A percentile compares a stretch with the other conserved stretches of the same genome.
Conservation (phyloP, 192 early-diverging fungal genomes). For the Entomortierella parvispora region DNA sequence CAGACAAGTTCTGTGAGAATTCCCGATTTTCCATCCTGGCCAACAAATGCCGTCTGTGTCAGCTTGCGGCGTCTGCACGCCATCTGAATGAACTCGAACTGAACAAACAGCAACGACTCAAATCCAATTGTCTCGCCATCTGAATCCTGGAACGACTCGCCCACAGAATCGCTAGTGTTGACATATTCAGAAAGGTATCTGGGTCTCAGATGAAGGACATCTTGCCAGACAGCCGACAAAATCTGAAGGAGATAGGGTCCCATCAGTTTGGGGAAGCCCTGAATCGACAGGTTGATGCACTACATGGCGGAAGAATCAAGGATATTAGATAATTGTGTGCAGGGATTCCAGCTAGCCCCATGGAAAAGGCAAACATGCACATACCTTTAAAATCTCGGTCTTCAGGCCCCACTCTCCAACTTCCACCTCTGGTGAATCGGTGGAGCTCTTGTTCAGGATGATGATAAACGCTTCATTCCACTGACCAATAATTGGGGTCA, state of each 20-base stretch:
- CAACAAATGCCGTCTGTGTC: conserved; percentile 61
- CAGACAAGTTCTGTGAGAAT: conserved; percentile 69
- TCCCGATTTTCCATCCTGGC: conserved; percentile 50
- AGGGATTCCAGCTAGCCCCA: neutral
- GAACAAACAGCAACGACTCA: conserved; percentile 70
- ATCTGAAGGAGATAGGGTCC: conserved; percentile 57
- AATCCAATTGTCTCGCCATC: conserved; percentile 77
- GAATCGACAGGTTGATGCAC: conserved; percentile 69
- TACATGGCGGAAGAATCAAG: conserved; percentile 17
- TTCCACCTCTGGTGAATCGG: conserved; percentile 54
- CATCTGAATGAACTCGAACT: conserved; percentile 75
- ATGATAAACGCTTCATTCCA: conserved; percentile 81
- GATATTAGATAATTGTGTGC: neutral
- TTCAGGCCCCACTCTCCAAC: conserved; percentile 72
- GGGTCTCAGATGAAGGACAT: conserved; percentile 66
- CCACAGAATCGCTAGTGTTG: conserved; percentile 47
- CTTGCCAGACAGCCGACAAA: conserved; percentile 76
- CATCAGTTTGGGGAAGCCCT: conserved; percentile 72
- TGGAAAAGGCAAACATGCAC: neutral
- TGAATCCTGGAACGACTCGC: conserved; percentile 69
- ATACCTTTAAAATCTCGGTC: conserved; percentile 78
- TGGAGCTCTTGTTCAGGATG: conserved; percentile 68
- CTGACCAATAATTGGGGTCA: conserved; percentile 78
- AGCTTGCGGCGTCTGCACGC: conserved; percentile 64
- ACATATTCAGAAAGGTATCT: conserved; percentile 59